Evolutionary conservation across 1,284 basidiomycete genomes (phyloP), one percentile per base, ranked within the genome.

Genomic region (Puccinia polysora): DNA sequence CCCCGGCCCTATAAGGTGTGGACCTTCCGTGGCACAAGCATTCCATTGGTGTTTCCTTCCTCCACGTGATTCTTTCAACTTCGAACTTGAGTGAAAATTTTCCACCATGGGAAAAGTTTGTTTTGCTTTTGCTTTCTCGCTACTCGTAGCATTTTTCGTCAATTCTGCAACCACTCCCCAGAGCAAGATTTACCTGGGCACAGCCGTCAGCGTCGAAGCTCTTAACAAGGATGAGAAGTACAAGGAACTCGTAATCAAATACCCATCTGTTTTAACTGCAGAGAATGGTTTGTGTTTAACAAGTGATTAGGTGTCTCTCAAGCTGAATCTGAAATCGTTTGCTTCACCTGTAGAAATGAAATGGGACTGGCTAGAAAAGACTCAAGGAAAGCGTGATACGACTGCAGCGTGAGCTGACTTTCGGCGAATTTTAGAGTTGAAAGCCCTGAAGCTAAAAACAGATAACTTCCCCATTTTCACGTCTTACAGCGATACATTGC

Each of bases 281-380:
- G 58, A 60, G 14, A 60, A 60, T 38, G 58, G 58, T 60, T 3
- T 38, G 58, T 36, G n/a, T 56, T 56, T n/a, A n/a, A n/a, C n/a
- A n/a, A n/a, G n/a, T n/a, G n/a, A n/a, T n/a, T n/a, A n/a, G n/a
- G n/a, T n/a, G n/a, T n/a, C n/a, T n/a, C n/a, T n/a, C n/a, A n/a
- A n/a, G n/a, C n/a, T n/a, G n/a, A n/a, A n/a, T n/a, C n/a, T n/a
- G n/a, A n/a, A n/a, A n/a, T n/a, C n/a, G n/a, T n/a, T n/a, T n/a
- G n/a, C n/a, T n/a, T n/a, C n/a, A n/a, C n/a, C n/a, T n/a, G 20
- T n/a, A 60, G 58, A 60, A 45, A 60, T 60, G 58, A 60, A 60
- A 23, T 60, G 58, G 58, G 58, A 38, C 40, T 32, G 20, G n/a
- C 38, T 38, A 14, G 20, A 43, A 45, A 60, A 60, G 32, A 1